These are phyloP conservation scores for Lachnellula suecica DNA, from an alignment of 2,329 filamentous ascomycete species.

Conservation along the genomic window DNA sequence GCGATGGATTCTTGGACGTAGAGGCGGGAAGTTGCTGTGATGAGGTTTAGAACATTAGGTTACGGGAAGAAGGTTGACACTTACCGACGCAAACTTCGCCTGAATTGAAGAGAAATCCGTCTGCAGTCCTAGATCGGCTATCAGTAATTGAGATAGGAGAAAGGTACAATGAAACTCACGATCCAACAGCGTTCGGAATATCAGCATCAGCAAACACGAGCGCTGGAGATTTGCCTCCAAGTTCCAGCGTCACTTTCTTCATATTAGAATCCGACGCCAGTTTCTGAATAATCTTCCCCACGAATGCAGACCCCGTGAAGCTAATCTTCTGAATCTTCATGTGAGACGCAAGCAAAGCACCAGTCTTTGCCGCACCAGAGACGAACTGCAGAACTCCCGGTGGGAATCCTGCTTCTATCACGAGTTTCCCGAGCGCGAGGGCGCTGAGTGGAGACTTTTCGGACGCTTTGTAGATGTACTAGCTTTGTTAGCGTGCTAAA, in stretches of 20 bases:
- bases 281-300: slow-evolving; percentile 38
- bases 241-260: slow-evolving; percentile 41
- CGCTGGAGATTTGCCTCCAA: slow-evolving; percentile 43
- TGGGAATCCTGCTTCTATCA: slow-evolving; percentile 27
- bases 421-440: slow-evolving; percentile 42
- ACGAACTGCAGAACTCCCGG: slow-evolving; percentile 40
- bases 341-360: slow-evolving; percentile 36
- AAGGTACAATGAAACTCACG: too few relatives aligned
- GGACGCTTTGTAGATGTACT: slow-evolving; percentile 58
- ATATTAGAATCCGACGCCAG: slow-evolving; percentile 39
- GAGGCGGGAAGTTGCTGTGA: slow-evolving; percentile 62
- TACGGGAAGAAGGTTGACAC: slow-evolving; percentile 1
- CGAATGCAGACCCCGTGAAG: slow-evolving; percentile 39
- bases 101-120: too few relatives aligned
- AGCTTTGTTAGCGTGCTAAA: background rate
- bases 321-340: slow-evolving; percentile 39
- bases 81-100: too few relatives aligned
- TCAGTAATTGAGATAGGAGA: too few relatives aligned
- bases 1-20: slow-evolving; percentile 64
- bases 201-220: slow-evolving; percentile 43
- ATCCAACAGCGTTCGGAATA: slow-evolving; percentile 46
- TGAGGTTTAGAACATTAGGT: slow-evolving; percentile 12
- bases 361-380: slow-evolving; percentile 38
- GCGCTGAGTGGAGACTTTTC: slow-evolving; percentile 59
- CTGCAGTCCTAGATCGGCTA: too few relatives aligned